phyloP scores from a whole-genome alignment of 1,284 basidiomycete genomes.

The Ustilago trichophora region DNA sequence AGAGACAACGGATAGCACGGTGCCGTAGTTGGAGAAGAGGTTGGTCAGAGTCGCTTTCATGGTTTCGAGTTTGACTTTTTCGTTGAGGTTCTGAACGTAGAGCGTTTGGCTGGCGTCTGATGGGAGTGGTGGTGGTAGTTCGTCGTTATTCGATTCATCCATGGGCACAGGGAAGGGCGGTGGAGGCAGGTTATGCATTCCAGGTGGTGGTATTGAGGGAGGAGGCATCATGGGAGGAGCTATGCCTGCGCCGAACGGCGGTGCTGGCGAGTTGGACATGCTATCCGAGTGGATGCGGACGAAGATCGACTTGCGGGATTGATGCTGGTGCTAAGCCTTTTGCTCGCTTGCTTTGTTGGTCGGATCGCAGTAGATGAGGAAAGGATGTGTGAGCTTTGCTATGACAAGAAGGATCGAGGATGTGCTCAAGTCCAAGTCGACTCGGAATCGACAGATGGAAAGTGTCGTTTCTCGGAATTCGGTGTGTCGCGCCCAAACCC shows the following conservation, averaged over 20 bases:
- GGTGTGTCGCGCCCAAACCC: constrained; percentile 12
- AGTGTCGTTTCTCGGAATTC: constrained; percentile 7
- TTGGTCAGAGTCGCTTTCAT: constrained; percentile 87
- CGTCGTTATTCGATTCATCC: constrained; percentile 18
- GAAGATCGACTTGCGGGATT: not conserved
- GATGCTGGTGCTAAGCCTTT: no score
- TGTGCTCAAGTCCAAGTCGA: no score
- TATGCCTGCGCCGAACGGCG: not conserved
- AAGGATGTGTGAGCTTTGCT: no score
- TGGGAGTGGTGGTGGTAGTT: constrained; percentile 26
- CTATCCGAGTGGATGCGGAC: not conserved
- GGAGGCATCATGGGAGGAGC: constrained; percentile 10
- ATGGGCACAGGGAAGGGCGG: constrained; percentile 19
- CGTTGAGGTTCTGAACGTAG: constrained; percentile 97
- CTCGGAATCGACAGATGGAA: no score
- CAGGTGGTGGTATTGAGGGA: constrained; percentile 26
- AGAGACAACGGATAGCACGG: constrained; percentile 88
- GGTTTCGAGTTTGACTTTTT: constrained; percentile 87
- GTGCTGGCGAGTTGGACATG: constrained; percentile 30
- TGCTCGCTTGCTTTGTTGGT: no score
- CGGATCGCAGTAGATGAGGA: no score
- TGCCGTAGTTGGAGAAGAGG: constrained; percentile 91
- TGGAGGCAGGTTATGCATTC: constrained; percentile 13
- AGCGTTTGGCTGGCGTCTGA: constrained; percentile 75
- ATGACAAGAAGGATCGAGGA: no score